Percentiles rank a stretch among this genome's conserved stretches.
Conservation (phyloP, 176 grass and related monocot species). For the Puya raimondii region DNA sequence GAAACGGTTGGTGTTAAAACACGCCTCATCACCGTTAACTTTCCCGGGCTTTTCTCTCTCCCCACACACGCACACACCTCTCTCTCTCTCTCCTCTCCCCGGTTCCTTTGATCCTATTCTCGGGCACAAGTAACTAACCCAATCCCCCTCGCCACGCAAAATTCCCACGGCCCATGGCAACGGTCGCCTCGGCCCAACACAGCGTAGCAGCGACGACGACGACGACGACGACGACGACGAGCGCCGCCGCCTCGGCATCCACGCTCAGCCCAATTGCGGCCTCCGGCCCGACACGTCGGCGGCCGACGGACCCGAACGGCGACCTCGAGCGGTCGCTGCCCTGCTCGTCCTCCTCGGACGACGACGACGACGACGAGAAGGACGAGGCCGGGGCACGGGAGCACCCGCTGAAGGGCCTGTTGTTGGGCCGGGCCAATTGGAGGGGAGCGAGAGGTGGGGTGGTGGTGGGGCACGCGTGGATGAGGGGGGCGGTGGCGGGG, state of each 20-base stretch:
- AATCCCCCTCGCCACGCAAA: neutral
- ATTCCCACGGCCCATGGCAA: constrained; percentile 23
- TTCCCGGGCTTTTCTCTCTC: constrained; percentile 89
- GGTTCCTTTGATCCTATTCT: constrained; percentile 30
- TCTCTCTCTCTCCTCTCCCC: constrained; percentile 14
- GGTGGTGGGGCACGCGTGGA: neutral
- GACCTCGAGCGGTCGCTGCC: neutral
- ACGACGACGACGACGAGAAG: neutral
- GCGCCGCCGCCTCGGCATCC: neutral
- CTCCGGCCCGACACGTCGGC: constrained; percentile 12
- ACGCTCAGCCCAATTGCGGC: neutral
- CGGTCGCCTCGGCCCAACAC: neutral
- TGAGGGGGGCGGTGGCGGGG: neutral
- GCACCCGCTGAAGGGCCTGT: neutral
- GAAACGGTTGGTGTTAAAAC: constrained; percentile 1
- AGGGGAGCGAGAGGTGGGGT: neutral
- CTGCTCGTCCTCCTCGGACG: neutral
- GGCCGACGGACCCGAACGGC: neutral
- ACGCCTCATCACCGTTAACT: constrained; percentile 14
- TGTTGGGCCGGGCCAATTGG: neutral
- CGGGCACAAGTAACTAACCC: constrained; percentile 5
- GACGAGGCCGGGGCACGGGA: neutral
- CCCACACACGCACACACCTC: neutral
- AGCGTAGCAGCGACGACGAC: too few species aligned
- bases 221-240: neutral